Evolutionary conservation across 345 rosid species (phyloP).

Genomic region (Euphorbia pulcherrima): DNA sequence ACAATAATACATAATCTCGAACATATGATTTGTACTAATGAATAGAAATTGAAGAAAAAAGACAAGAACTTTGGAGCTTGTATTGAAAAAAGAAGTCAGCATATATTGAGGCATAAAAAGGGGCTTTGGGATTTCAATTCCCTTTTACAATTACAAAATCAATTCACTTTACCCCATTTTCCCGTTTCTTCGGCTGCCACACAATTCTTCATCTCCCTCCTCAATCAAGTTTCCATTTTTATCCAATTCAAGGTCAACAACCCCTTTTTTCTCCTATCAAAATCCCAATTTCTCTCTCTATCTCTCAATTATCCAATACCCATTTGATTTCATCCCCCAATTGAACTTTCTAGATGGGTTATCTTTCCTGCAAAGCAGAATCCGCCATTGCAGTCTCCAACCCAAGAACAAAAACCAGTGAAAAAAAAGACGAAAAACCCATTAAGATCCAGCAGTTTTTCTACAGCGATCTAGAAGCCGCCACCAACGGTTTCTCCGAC

Average conservation of each 20-base stretch:
- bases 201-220: neutral
- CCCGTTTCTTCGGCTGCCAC: neutral
- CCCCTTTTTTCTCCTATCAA: neutral
- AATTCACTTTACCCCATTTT: neutral
- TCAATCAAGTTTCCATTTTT: neutral
- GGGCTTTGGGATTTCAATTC: too few species aligned
- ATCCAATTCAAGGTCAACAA: neutral
- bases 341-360: slow-evolving; percentile 47
- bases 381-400: slow-evolving; percentile 41
- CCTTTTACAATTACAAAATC: too few species aligned
- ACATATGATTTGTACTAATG: too few species aligned
- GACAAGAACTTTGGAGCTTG: too few species aligned
- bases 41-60: too few species aligned
- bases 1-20: too few species aligned
- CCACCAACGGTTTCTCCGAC: slow-evolving; percentile 85
- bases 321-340: neutral
- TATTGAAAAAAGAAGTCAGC: too few species aligned
- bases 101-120: too few species aligned
- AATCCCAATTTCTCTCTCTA: neutral
- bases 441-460: slow-evolving; percentile 73
- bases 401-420: slow-evolving; percentile 28
- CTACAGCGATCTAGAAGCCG: slow-evolving; percentile 87
- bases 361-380: slow-evolving; percentile 80
- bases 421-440: slow-evolving; percentile 41
- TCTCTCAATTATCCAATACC: neutral